A percentile compares a stretch with the other conserved stretches of the same genome.
These are phyloP conservation scores for Pseudozyma hubeiensis DNA, from an alignment of 1,284 basidiomycete genomes.

Conservation along the genomic window DNA sequence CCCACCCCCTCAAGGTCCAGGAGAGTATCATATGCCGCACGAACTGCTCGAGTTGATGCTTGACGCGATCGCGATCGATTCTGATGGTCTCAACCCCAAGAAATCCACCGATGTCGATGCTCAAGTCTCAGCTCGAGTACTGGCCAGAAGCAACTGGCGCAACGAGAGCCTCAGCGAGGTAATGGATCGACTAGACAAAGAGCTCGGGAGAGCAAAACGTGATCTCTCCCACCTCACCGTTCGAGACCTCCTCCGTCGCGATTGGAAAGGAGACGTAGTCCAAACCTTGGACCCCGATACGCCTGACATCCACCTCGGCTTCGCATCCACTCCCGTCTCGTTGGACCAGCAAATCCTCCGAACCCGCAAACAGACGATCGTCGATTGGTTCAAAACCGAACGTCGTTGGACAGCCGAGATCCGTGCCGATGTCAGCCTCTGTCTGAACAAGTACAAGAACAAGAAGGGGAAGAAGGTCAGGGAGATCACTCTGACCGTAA, in stretches of 20 bases:
- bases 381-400: constrained; percentile 65
- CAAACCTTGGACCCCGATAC: constrained; percentile 54
- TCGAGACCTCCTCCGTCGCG: constrained; percentile 65
- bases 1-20: constrained; percentile 25
- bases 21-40: constrained; percentile 61
- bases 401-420: constrained; percentile 59
- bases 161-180: constrained; percentile 43
- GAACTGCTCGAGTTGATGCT: constrained; percentile 62
- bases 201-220: constrained; percentile 62
- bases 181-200: constrained; percentile 61
- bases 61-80: constrained; percentile 63
- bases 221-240: constrained; percentile 64
- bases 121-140: constrained; percentile 24
- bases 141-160: constrained; percentile 49
- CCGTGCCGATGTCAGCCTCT: constrained; percentile 51
- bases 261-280: constrained; percentile 69
- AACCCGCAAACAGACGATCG: constrained; percentile 46
- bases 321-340: constrained; percentile 68
- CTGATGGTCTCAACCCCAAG: constrained; percentile 56
- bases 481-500: constrained; percentile 54
- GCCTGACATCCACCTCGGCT: constrained; percentile 65
- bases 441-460: constrained; percentile 55
- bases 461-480: constrained; percentile 30
- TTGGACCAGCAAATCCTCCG: constrained; percentile 65
- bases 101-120: constrained; percentile 39